phyloP scores from a whole-genome alignment of 768 basidiomycete genomes.

The Roridomyces roridus region DNA sequence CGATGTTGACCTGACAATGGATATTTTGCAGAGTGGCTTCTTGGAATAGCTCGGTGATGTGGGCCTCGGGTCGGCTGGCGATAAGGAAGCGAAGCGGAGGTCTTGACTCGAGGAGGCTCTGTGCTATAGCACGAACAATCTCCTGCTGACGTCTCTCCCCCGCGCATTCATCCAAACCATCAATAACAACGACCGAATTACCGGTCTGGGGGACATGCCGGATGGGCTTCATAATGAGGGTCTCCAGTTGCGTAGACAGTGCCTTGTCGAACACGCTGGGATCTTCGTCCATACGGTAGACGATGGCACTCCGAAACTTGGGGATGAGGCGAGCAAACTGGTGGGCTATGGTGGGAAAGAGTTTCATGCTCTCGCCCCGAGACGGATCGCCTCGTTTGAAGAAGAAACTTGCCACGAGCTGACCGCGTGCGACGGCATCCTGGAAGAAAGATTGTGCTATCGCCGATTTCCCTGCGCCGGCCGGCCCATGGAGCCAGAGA shows the following conservation, averaged over 20 bases:
- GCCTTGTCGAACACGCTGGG: background rate
- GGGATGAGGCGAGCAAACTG: background rate
- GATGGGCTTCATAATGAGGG: no score
- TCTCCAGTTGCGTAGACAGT: no score
- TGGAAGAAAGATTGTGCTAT: background rate
- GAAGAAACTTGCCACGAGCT: background rate
- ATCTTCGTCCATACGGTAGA: background rate
- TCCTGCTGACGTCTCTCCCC: background rate
- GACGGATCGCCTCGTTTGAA: background rate
- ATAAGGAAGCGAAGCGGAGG: background rate
- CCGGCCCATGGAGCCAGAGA: no score
- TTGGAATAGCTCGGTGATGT: background rate
- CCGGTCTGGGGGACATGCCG: no score
- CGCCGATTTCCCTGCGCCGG: no score
- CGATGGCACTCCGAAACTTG: background rate
- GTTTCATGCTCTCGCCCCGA: background rate
- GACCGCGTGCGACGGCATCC: background rate
- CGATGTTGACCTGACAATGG: no score
- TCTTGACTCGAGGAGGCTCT: no score
- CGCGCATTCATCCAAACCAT: no score
- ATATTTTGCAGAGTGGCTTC: no score
- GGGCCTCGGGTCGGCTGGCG: constrained; percentile 2
- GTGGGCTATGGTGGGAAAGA: background rate
- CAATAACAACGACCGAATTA: no score
- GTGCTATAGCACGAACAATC: background rate